Percentiles rank a stretch among this genome's conserved stretches.
Evolutionary conservation across 306 rosid genomes (phyloP).

Genomic region (Lathyrus tuberosus): DNA sequence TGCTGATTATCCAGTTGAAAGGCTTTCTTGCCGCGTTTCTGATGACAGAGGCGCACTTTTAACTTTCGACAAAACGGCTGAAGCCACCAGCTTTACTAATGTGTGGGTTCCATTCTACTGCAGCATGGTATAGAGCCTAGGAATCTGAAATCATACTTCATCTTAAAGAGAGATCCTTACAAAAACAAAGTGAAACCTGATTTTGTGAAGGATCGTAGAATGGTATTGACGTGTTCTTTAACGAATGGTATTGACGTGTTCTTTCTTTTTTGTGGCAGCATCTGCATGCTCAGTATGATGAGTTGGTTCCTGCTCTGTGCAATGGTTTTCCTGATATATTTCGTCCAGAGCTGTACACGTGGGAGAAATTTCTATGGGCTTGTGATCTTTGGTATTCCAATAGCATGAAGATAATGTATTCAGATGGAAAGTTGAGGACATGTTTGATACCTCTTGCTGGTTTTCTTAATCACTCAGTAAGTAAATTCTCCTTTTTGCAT

Average conservation of each 20-base stretch:
- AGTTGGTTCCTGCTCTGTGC: too few relatives aligned
- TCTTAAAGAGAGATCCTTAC: constrained; percentile 94
- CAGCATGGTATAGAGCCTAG: constrained; percentile 86
- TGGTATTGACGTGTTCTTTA: too few relatives aligned
- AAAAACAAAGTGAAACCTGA: constrained; percentile 83
- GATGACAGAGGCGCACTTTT: constrained; percentile 98
- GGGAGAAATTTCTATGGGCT: too few relatives aligned
- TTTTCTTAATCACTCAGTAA: too few relatives aligned
- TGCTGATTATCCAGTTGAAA: constrained; percentile 90
- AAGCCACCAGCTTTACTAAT: constrained; percentile 95
- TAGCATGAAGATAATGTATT: too few relatives aligned
- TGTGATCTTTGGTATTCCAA: too few relatives aligned
- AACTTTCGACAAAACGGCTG: constrained; percentile 98
- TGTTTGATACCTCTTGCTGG: too few relatives aligned
- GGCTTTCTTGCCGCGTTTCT: constrained; percentile 94
- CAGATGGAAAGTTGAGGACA: too few relatives aligned
- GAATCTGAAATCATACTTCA: constrained; percentile 95
- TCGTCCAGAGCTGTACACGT: too few relatives aligned
- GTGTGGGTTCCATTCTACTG: constrained; percentile 93
- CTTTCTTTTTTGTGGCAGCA: constrained; percentile 58
- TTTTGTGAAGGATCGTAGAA: too few relatives aligned
- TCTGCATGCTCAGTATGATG: constrained; percentile 68
- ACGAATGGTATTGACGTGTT: constrained; percentile 15
- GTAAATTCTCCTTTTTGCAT: too few relatives aligned
- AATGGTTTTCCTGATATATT: too few relatives aligned